Conservation (phyloP, 768 basidiomycete species). For the Pholiota microspora region DNA sequence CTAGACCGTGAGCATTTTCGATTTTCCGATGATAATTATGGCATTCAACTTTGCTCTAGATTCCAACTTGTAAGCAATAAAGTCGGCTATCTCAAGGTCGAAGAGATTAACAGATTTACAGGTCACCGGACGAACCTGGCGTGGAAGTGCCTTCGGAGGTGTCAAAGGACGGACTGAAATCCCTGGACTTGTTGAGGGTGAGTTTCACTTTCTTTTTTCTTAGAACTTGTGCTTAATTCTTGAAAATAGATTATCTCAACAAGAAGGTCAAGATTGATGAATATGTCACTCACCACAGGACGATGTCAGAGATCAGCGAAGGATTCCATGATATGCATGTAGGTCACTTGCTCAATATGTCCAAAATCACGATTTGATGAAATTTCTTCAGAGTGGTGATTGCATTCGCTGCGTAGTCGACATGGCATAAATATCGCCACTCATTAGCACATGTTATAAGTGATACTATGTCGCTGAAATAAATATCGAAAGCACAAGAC, state of each 20-base stretch:
- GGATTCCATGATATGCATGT: conserved; percentile 98
- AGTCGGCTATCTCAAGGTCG: background rate
- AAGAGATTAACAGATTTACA: background rate
- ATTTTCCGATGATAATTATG: conserved; percentile 1
- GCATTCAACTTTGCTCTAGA: conserved; percentile 21
- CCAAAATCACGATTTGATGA: background rate
- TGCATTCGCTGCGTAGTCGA: conserved; percentile 96
- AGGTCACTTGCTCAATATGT: conserved; percentile 38
- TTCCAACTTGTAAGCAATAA: conserved; percentile 48
- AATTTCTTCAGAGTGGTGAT: conserved; percentile 55
- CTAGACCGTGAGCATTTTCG: conserved; percentile 63
- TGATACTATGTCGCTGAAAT: too few relatives aligned
- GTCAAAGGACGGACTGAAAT: conserved; percentile 97
- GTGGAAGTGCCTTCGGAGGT: conserved; percentile 94
- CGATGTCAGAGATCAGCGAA: conserved; percentile 72
- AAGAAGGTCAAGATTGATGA: conserved; percentile 91
- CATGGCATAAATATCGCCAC: conserved; percentile 59
- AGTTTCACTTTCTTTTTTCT: conserved; percentile 8
- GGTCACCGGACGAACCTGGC: conserved; percentile 89
- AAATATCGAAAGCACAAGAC: too few relatives aligned
- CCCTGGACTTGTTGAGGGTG: conserved; percentile 90
- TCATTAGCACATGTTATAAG: too few relatives aligned
- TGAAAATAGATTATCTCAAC: conserved; percentile 65
- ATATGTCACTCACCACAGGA: conserved; percentile 88
- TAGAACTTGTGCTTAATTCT: background rate